Conservation (phyloP, 345 rosid genomes). For the Linum tenue region DNA sequence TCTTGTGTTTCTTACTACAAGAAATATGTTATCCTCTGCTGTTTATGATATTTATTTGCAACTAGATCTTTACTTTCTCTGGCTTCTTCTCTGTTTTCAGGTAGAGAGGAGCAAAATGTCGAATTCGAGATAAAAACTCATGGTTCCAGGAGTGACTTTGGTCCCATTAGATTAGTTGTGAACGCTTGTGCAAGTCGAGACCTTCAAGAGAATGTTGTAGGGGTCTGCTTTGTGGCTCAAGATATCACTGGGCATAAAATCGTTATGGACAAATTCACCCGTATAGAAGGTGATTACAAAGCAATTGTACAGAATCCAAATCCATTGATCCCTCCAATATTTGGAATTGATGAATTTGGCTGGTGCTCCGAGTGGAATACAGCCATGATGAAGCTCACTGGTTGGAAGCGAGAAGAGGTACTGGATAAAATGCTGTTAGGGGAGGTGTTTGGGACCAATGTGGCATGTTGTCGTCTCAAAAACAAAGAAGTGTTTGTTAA, state of each 20-base stretch:
- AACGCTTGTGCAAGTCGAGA: conserved; percentile 94
- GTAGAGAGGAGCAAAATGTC: conserved; percentile 77
- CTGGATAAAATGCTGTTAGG: conserved; percentile 78
- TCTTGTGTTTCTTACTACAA: too few relatives aligned
- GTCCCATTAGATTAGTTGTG: conserved; percentile 73
- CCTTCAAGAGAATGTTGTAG: conserved; percentile 68
- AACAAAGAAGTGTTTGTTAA: conserved; percentile 73
- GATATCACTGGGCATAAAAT: conserved; percentile 88
- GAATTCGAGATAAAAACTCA: conserved; percentile 81
- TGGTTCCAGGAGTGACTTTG: conserved; percentile 44
- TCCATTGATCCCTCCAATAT: conserved; percentile 90
- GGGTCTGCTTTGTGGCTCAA: conserved; percentile 93
- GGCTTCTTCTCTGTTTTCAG: conserved; percentile 32
- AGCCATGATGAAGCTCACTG: conserved; percentile 75
- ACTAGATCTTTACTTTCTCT: background rate
- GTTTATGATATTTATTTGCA: background rate
- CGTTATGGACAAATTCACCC: conserved; percentile 91
- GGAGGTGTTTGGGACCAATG: conserved; percentile 72
- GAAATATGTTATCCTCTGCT: background rate
- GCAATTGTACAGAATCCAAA: conserved; percentile 86
- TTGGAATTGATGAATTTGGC: conserved; percentile 82
- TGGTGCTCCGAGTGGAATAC: conserved; percentile 99
- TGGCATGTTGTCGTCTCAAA: conserved; percentile 69
- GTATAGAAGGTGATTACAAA: conserved; percentile 95
- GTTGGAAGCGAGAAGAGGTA: conserved; percentile 78